A percentile compares a stretch with the other conserved stretches of the same genome.
These are phyloP conservation scores for Tephrocybe sp. DNA, from an alignment of 768 basidiomycete genomes.

Conservation along the genomic window DNA sequence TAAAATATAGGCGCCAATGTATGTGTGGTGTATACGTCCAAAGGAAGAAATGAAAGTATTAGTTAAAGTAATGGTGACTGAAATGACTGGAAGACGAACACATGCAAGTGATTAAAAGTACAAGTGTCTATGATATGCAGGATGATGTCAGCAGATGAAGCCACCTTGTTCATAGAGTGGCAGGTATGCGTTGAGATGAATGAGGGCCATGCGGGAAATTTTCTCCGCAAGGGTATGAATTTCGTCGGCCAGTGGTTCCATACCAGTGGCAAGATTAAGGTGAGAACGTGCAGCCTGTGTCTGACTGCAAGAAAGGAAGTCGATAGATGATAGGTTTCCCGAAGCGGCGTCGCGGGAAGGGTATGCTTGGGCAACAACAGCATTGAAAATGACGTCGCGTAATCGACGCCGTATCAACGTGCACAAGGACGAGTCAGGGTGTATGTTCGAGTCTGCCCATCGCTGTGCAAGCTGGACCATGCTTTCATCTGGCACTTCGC, in stretches of 20 bases:
- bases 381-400: conserved; percentile 60
- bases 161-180: conserved; percentile 74
- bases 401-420: conserved; percentile 62
- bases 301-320: conserved; percentile 21
- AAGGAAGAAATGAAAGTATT: background rate
- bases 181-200: conserved; percentile 76
- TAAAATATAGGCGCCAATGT: conserved; percentile 18
- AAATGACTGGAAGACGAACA: background rate
- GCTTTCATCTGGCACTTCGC: conserved; percentile 46
- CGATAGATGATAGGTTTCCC: conserved; percentile 26
- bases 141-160: conserved; percentile 27
- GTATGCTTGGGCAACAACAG: conserved; percentile 54
- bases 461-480: conserved; percentile 61
- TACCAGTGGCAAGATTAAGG: conserved; percentile 48
- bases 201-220: conserved; percentile 67
- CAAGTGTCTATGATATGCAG: conserved; percentile 2
- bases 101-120: background rate
- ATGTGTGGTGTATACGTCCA: conserved; percentile 4
- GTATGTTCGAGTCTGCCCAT: conserved; percentile 74
- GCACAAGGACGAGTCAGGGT: conserved; percentile 56
- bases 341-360: conserved; percentile 41
- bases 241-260: conserved; percentile 74
- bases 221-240: conserved; percentile 68
- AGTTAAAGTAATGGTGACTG: conserved; percentile 2
- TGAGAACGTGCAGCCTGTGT: conserved; percentile 17